A percentile compares a stretch with the other conserved stretches of the same genome.
phyloP scores from a whole-genome alignment of 2,329 filamentous ascomycete species.

The Microdochium bolleyi region DNA sequence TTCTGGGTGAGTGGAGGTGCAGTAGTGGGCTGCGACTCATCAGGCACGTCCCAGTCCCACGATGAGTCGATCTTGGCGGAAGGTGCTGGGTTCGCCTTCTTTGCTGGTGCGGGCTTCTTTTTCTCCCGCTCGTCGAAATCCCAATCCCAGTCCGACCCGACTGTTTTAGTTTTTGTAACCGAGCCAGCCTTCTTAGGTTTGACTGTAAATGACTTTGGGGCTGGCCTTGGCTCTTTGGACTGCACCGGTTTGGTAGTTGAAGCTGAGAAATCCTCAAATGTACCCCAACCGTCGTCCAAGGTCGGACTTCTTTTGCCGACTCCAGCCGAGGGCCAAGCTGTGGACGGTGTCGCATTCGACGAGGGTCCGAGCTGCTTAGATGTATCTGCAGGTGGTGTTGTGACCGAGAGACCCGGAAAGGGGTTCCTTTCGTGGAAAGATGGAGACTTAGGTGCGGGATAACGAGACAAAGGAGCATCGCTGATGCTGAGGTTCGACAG shows the following conservation, averaged over 20 bases:
- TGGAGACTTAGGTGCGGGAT: slow-evolving; percentile 40
- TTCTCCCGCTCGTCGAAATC: slow-evolving; percentile 12
- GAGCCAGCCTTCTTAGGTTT: background rate
- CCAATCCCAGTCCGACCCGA: slow-evolving; percentile 17
- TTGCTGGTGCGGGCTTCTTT: background rate
- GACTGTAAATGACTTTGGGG: slow-evolving; percentile 6
- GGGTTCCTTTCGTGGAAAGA: slow-evolving; percentile 46
- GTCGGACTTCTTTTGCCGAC: slow-evolving; percentile 12
- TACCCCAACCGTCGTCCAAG: slow-evolving; percentile 37
- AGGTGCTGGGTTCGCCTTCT: background rate
- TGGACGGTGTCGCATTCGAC: slow-evolving; percentile 10
- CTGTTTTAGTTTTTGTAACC: slow-evolving; percentile 6
- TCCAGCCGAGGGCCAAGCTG: slow-evolving; percentile 32
- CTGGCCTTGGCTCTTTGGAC: slow-evolving; percentile 4
- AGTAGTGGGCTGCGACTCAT: slow-evolving; percentile 15
- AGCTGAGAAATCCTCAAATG: slow-evolving; percentile 39
- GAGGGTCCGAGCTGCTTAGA: slow-evolving; percentile 17
- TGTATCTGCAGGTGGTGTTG: slow-evolving; percentile 28
- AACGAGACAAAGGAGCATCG: slow-evolving; percentile 26
- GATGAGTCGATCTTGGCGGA: slow-evolving; percentile 9
- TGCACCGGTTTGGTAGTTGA: slow-evolving; percentile 6
- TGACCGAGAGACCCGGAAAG: slow-evolving; percentile 38
- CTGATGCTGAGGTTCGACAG: slow-evolving; percentile 24
- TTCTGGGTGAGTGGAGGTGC: background rate
- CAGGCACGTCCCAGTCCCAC: slow-evolving; percentile 44